These are phyloP conservation scores for Schizonepeta tenuifolia DNA, from an alignment of 257 asterid species.

Conservation along the genomic window DNA sequence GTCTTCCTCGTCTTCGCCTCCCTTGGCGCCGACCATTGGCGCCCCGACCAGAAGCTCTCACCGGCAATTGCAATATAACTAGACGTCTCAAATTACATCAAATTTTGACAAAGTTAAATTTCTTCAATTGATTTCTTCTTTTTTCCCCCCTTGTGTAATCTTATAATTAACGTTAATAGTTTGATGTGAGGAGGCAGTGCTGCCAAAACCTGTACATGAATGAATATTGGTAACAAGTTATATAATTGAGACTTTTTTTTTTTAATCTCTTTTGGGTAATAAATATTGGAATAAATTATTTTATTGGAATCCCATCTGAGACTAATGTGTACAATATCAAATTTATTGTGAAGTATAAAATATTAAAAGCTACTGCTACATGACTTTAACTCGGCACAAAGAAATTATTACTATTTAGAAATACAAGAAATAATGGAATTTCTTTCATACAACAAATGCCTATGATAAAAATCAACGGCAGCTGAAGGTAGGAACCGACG, in stretches of 20 bases:
- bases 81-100: neutral
- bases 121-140: conserved; percentile 20
- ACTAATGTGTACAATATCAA: too few relatives aligned
- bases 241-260: neutral
- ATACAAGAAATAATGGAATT: too few relatives aligned
- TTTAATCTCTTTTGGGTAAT: neutral
- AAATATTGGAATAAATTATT: neutral
- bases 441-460: neutral
- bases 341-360: too few relatives aligned
- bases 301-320: too few relatives aligned
- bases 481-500: conserved; percentile 34
- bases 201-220: conserved; percentile 44
- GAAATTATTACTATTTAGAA: too few relatives aligned
- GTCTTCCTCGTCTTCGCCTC: conserved; percentile 46
- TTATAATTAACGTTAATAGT: conserved; percentile 20
- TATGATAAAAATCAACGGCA: neutral
- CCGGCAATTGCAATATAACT: conserved; percentile 37
- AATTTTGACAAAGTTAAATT: conserved; percentile 21
- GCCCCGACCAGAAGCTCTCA: conserved; percentile 35
- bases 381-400: too few relatives aligned
- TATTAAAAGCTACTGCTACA: too few relatives aligned
- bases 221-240: conserved; percentile 27
- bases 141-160: conserved; percentile 17
- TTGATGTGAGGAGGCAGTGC: conserved; percentile 27
- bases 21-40: conserved; percentile 31